phyloP scores from a whole-genome alignment of 2,329 filamentous ascomycete genomes.

The Incumbomyces delicatus region DNA sequence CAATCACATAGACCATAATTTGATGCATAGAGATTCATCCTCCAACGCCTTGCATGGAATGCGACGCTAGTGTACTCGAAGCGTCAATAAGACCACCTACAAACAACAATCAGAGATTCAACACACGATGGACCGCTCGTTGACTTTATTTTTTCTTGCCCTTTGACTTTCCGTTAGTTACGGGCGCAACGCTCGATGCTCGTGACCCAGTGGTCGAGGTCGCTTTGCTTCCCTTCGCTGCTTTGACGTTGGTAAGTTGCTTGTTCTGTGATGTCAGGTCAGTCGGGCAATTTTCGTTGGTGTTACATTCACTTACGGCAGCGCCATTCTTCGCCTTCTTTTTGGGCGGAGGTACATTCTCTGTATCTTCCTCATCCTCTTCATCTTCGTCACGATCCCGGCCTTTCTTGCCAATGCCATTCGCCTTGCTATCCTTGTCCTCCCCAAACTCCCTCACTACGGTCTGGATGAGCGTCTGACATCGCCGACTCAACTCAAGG shows the following conservation, averaged over 20 bases:
- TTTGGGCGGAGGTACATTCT: constrained; percentile 76
- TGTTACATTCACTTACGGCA: constrained; percentile 53
- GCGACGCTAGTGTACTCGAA: too few relatives aligned
- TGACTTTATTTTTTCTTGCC: constrained; percentile 36
- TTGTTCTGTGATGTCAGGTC: constrained; percentile 61
- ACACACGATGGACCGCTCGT: too few relatives aligned
- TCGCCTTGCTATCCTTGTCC: constrained; percentile 39
- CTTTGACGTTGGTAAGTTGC: constrained; percentile 79
- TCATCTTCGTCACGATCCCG: constrained; percentile 60
- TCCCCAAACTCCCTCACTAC: constrained; percentile 92
- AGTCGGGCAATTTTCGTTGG: background rate
- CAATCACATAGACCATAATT: too few relatives aligned
- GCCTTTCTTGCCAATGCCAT: constrained; percentile 49
- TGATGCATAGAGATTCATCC: too few relatives aligned
- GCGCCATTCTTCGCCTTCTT: constrained; percentile 78
- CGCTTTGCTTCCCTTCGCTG: constrained; percentile 29
- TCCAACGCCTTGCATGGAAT: too few relatives aligned
- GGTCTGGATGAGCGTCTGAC: constrained; percentile 86
- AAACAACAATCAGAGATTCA: too few relatives aligned
- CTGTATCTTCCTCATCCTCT: constrained; percentile 72
- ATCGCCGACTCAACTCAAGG: constrained; percentile 81
- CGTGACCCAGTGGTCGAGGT: constrained; percentile 65
- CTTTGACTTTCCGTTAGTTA: constrained; percentile 40
- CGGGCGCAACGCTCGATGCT: constrained; percentile 69
- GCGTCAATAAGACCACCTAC: too few relatives aligned